phyloP scores from a whole-genome alignment of 768 basidiomycete genomes.

The Lactifluus hygrophoroides region DNA sequence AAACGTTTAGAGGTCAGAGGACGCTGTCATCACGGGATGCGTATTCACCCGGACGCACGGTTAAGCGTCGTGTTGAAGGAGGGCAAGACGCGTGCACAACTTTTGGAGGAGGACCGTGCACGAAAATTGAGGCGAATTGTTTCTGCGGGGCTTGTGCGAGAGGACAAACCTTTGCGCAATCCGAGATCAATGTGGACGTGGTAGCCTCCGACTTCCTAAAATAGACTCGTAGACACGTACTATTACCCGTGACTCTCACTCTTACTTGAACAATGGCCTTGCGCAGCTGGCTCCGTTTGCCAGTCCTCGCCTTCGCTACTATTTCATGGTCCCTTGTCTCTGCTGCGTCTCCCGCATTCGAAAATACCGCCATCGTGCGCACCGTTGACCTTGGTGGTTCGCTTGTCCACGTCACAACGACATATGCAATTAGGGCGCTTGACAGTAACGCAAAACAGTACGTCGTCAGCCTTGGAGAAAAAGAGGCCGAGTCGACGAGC shows the following conservation, averaged over 20 bases:
- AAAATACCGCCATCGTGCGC: constrained; percentile 85
- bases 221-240: constrained; percentile 3
- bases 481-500: constrained; percentile 59
- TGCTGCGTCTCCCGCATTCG: constrained; percentile 49
- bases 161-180: constrained; percentile 73
- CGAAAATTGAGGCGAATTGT: constrained; percentile 70
- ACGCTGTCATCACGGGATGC: constrained; percentile 71
- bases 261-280: constrained; percentile 29
- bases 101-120: constrained; percentile 50
- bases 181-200: constrained; percentile 68
- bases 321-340: constrained; percentile 34
- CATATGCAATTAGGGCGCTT: constrained; percentile 74
- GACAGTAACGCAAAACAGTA: constrained; percentile 53
- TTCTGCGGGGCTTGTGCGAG: constrained; percentile 70
- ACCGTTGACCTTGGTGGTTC: constrained; percentile 86
- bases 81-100: constrained; percentile 68
- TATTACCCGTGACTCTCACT: not conserved
- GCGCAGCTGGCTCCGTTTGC: constrained; percentile 37
- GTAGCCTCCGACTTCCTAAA: constrained; percentile 34
- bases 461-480: constrained; percentile 53
- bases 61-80: constrained; percentile 71
- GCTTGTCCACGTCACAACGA: constrained; percentile 80
- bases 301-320: constrained; percentile 37
- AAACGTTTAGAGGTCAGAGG: constrained; percentile 76
- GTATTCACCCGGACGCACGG: constrained; percentile 65